Percentiles rank a stretch among this genome's conserved stretches.
Evolutionary conservation across 1,139 yeast genomes (phyloP).

Genomic region (Arxiozyma slooffiae): DNA sequence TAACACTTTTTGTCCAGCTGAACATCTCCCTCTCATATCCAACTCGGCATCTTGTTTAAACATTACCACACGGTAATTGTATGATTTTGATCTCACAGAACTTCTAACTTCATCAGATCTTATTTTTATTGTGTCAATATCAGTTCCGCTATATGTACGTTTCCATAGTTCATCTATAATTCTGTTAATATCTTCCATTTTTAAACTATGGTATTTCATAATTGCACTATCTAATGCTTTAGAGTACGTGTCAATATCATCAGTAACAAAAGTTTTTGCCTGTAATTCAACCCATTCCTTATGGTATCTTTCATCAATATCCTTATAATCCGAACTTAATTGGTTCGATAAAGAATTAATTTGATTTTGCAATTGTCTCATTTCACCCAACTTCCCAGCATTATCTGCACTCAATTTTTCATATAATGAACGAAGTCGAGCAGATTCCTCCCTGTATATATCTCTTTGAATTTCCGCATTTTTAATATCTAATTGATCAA

Average conservation of each 20-base stretch:
- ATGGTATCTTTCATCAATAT: conserved; percentile 54
- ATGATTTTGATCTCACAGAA: conserved; percentile 54
- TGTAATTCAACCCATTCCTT: conserved; percentile 69
- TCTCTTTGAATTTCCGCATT: conserved; percentile 59
- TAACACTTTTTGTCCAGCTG: conserved; percentile 94
- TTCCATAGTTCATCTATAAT: conserved; percentile 90
- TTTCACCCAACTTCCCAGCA: conserved; percentile 77
- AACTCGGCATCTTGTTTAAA: conserved; percentile 81
- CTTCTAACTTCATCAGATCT: conserved; percentile 61
- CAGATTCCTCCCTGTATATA: conserved; percentile 53
- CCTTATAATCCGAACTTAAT: conserved; percentile 58
- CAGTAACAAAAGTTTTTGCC: conserved; percentile 68
- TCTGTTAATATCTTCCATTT: conserved; percentile 87
- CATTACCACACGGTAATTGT: conserved; percentile 94
- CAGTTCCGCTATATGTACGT: conserved; percentile 88
- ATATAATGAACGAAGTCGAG: conserved; percentile 43
- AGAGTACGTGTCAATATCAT: conserved; percentile 72
- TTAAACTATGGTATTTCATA: conserved; percentile 82
- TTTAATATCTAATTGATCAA: conserved; percentile 39
- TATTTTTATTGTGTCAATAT: conserved; percentile 83
- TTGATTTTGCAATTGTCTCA: conserved; percentile 74
- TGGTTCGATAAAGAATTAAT: conserved; percentile 47
- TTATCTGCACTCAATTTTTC: conserved; percentile 54
- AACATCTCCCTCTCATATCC: conserved; percentile 97
- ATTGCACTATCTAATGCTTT: conserved; percentile 87